phyloP scores from a whole-genome alignment of 2,329 filamentous ascomycete species.

The Sclerotinia spermophila region DNA sequence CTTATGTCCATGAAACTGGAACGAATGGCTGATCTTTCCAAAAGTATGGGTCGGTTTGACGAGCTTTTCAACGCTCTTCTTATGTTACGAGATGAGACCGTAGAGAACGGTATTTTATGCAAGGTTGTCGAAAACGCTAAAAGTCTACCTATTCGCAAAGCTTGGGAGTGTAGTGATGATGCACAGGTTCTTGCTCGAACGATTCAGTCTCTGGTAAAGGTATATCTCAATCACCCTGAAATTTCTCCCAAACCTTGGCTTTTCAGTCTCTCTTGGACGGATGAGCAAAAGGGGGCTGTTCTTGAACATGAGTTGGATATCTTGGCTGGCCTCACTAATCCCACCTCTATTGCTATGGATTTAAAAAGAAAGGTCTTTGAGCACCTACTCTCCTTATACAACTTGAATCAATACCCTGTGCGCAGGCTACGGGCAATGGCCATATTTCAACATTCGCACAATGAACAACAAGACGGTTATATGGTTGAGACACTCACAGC shows the following conservation, averaged over 20 bases:
- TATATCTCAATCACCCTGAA: slow-evolving; percentile 57
- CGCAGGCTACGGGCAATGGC: slow-evolving; percentile 34
- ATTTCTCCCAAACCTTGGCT: slow-evolving; percentile 46
- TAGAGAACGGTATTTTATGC: slow-evolving; percentile 55
- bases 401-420: slow-evolving; percentile 31
- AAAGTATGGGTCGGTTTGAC: slow-evolving; percentile 48
- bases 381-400: slow-evolving; percentile 32
- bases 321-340: slow-evolving; percentile 27
- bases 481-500: slow-evolving; percentile 25
- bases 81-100: slow-evolving; percentile 58
- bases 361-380: slow-evolving; percentile 29
- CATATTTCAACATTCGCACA: slow-evolving; percentile 24
- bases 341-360: slow-evolving; percentile 14
- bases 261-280: slow-evolving; percentile 38
- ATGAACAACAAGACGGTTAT: slow-evolving; percentile 5
- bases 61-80: slow-evolving; percentile 57
- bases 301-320: slow-evolving; percentile 59
- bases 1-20: slow-evolving; percentile 63
- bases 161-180: slow-evolving; percentile 52
- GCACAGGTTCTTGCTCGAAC: slow-evolving; percentile 54
- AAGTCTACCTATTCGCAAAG: slow-evolving; percentile 47
- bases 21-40: slow-evolving; percentile 59
- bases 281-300: slow-evolving; percentile 52
- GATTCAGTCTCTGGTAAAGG: slow-evolving; percentile 56
- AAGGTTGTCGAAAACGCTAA: slow-evolving; percentile 49